A percentile compares a stretch with the other conserved stretches of the same genome.
These are phyloP conservation scores for Epichloe aotearoae DNA, from an alignment of 2,329 filamentous ascomycete genomes.

Conservation along the genomic window DNA sequence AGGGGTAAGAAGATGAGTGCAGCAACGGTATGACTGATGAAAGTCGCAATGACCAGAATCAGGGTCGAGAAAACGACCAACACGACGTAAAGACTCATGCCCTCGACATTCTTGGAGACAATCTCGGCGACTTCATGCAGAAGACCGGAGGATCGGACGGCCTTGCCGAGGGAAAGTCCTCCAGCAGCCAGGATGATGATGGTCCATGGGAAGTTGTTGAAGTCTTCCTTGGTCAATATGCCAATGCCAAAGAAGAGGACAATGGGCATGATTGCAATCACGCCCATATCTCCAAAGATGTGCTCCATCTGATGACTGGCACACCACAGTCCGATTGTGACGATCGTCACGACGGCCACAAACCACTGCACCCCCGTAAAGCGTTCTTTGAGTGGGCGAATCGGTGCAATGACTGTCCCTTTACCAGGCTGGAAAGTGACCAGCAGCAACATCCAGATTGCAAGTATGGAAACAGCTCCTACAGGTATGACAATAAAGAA, in stretches of 20 bases:
- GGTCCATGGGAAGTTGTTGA: slow-evolving; percentile 99
- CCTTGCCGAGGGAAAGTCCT: slow-evolving; percentile 82
- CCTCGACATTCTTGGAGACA: slow-evolving; percentile 63
- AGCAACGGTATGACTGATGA: slow-evolving; percentile 95
- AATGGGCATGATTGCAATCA: slow-evolving; percentile 91
- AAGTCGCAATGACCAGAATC: slow-evolving; percentile 88
- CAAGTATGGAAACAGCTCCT: slow-evolving; percentile 71
- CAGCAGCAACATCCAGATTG: slow-evolving; percentile 83
- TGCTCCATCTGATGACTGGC: slow-evolving; percentile 76
- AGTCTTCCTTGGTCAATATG: slow-evolving; percentile 95
- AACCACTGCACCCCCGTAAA: slow-evolving; percentile 91
- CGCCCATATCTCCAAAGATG: slow-evolving; percentile 94
- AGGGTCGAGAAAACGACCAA: slow-evolving; percentile 72
- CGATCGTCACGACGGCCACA: slow-evolving; percentile 68
- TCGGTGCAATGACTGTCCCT: slow-evolving; percentile 81
- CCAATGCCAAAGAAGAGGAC: slow-evolving; percentile 94
- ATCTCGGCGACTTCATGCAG: slow-evolving; percentile 72
- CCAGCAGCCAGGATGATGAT: slow-evolving; percentile 97
- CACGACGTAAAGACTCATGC: slow-evolving; percentile 73
- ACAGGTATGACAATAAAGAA: slow-evolving; percentile 94
- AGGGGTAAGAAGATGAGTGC: slow-evolving; percentile 89
- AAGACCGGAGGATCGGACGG: slow-evolving; percentile 84
- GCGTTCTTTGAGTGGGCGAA: slow-evolving; percentile 75
- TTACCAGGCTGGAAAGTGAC: slow-evolving; percentile 73
- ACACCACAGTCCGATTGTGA: slow-evolving; percentile 87